Evolutionary conservation across 2,329 filamentous ascomycete genomes (phyloP).

Genomic region (Ceratocystis huliohia): DNA sequence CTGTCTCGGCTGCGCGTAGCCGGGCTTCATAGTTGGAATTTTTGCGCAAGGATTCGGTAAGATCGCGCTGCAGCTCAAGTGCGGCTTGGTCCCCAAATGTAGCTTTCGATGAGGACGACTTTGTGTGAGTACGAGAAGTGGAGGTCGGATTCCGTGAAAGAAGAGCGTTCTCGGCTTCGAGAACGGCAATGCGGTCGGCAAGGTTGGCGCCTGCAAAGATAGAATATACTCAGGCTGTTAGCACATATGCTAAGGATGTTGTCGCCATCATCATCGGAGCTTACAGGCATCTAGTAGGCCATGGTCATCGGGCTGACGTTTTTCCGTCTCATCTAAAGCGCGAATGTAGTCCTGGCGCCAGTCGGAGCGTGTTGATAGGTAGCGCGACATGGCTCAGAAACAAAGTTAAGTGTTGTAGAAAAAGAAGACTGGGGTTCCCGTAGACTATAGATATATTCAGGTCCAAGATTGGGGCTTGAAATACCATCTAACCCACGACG

Average conservation of each 20-base stretch:
- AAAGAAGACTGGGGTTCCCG: no score
- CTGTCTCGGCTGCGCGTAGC: constrained; percentile 48
- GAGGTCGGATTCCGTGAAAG: constrained; percentile 24
- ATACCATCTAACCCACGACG: not conserved
- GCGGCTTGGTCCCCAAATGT: constrained; percentile 21
- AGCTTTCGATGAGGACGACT: not conserved
- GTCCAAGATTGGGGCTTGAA: not conserved
- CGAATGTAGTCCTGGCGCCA: constrained; percentile 75
- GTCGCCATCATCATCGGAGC: constrained; percentile 24
- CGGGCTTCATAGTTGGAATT: constrained; percentile 54
- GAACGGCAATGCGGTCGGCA: constrained; percentile 51
- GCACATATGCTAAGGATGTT: no score
- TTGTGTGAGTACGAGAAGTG: constrained; percentile 19
- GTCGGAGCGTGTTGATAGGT: constrained; percentile 28
- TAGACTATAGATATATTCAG: no score
- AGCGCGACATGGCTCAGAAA: constrained; percentile 15
- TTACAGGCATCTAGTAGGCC: constrained; percentile 69
- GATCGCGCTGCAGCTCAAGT: constrained; percentile 50
- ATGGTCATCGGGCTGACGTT: constrained; percentile 48
- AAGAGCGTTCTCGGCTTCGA: constrained; percentile 45
- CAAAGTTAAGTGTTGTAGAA: no score
- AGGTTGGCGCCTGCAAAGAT: constrained; percentile 45
- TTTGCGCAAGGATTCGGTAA: constrained; percentile 64
- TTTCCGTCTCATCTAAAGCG: constrained; percentile 59
- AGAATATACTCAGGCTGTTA: not conserved